Evolutionary conservation across 805 yeast species (phyloP).

Genomic region (Candida nitratophila): DNA sequence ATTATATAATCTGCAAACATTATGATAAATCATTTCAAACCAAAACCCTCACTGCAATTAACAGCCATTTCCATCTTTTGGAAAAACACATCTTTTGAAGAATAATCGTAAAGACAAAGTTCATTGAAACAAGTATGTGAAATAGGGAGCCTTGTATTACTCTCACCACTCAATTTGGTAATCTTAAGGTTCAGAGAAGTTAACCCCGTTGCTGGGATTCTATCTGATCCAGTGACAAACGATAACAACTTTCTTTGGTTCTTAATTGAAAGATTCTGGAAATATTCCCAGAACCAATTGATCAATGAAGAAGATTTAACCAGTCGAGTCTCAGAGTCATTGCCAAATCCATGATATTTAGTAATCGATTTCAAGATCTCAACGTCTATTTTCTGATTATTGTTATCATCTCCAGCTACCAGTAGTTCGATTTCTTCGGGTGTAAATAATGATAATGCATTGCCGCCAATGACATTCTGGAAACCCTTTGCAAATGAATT

Average conservation of each 20-base stretch:
- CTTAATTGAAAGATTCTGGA: conserved; percentile 34
- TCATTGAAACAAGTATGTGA: conserved; percentile 97
- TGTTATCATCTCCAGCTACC: conserved; percentile 70
- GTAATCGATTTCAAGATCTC: conserved; percentile 64
- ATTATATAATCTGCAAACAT: too few species aligned
- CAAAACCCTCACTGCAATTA: conserved; percentile 81
- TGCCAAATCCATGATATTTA: conserved; percentile 60
- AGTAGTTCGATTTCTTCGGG: conserved; percentile 77
- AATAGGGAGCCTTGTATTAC: conserved; percentile 50
- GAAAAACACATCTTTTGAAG: conserved; percentile 43
- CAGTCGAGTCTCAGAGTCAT: conserved; percentile 6
- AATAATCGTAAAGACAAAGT: conserved; percentile 66
- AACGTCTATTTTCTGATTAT: conserved; percentile 49
- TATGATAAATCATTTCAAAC: conserved; percentile 22
- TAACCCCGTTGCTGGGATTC: conserved; percentile 90
- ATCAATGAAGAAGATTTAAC: conserved; percentile 35
- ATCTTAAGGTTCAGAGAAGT: conserved; percentile 68
- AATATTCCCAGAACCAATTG: conserved; percentile 84
- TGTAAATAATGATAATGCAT: conserved; percentile 71
- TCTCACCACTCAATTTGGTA: conserved; percentile 37
- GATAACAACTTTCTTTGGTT: conserved; percentile 58
- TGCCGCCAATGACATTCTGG: conserved; percentile 66
- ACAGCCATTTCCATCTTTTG: conserved; percentile 63
- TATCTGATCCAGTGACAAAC: conserved; percentile 86
- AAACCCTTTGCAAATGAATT: conserved; percentile 65